Evolutionary conservation across 352 stramenopile genomes (phyloP), one percentile per base, ranked within the genome.

Genomic region (Phytopythium cucurbitacearum): DNA sequence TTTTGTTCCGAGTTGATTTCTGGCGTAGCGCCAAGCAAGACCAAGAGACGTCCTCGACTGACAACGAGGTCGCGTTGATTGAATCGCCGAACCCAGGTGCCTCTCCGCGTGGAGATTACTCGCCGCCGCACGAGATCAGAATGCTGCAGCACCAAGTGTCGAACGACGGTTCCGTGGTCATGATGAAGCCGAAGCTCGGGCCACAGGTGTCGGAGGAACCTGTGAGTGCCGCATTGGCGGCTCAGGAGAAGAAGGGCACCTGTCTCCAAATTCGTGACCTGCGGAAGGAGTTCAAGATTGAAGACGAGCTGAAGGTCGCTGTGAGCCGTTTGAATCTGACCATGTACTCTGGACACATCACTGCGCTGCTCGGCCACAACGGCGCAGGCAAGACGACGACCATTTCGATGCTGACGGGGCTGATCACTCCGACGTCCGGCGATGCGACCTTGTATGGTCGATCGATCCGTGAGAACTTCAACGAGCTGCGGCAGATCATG

Each of bases 261-360:
- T 77, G 64, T 46, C 65, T 86, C 9, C 70, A 81, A 55, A 80
- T 86, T 55, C 57, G 46, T 36, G 46, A 49, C 13, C 64, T 86
- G 39, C 65, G 73, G 35, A 86, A 84, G 35, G 68, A 72, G 37
- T 97, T 96, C 51, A 58, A 65, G 38, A 68, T 69, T 28, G 67
- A 76, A n/a, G 86, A 86, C 28, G 69, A 78, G 6, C 43, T 70
- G 13, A 95, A 28, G 21, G 21, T 28, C 21, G 94, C 91, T 4
- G 89, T 98, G 0, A 65, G 97, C 36, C 59, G 70, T 1, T 49
- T 97, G 1, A 76, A 84, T 53, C 38, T 97, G n/a, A 79, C 62
- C 52, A 96, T 98, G 81, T 96, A 96, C 62, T 74, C 91, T 56
- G 80, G 88, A 36, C 87, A 98, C 61, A 97, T 97, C 61, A 95